Base-by-base conservation (phyloP, 352 stramenopile species). In the Blastocystis sp. region DNA sequence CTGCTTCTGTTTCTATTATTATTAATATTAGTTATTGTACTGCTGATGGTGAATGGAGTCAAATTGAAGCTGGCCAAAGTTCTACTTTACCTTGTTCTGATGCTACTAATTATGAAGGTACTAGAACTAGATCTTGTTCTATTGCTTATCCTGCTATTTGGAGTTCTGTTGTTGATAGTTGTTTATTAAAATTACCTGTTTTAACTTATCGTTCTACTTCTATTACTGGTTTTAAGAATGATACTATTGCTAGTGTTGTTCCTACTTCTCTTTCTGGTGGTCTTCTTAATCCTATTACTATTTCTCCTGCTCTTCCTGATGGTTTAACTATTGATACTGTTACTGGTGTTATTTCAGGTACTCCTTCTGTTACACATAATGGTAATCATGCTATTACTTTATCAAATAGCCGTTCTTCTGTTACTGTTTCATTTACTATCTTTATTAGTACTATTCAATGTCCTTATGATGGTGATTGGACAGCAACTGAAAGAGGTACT, bases 81-180 rank as follows among this genome's bases (percentile, higher is more conserved):
- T 23, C 35, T 9, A 28, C 35, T 27, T 25, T 52, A 16, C 10
- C 52, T 19, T 62, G 52, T 2, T 21, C 52, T 4, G 52, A 62
- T 19, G 28, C 25, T 27, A 27, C 52, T 42, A 62, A 62, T 21
- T 54, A 54, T 39, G 52, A 62, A 31, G 52, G 52, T 34, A 34
- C 9, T 5, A 39, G 52, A n/a, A 46, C 36, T 27, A 39, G 52
- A n/a, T 42, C 52, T 4, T 62, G 52, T 27, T 42, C 11, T n/a
- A n/a, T 62, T 7, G 32, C 7, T 18, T 31, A 1, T 2, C 37
- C 35, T 3, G 52, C 35, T 3, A 4, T 24, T 5, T 62, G 52
- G 52, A 42, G 52, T 31, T 7, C 7, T 4, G 21, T 35, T n/a
- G 4, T 10, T 7, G 24, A 62, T 31, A 62, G 39, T 2, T 62